Percentiles rank a stretch among this genome's conserved stretches.
Evolutionary conservation across 2,329 filamentous ascomycete species (phyloP).

Genomic region (Bisporella sp.): DNA sequence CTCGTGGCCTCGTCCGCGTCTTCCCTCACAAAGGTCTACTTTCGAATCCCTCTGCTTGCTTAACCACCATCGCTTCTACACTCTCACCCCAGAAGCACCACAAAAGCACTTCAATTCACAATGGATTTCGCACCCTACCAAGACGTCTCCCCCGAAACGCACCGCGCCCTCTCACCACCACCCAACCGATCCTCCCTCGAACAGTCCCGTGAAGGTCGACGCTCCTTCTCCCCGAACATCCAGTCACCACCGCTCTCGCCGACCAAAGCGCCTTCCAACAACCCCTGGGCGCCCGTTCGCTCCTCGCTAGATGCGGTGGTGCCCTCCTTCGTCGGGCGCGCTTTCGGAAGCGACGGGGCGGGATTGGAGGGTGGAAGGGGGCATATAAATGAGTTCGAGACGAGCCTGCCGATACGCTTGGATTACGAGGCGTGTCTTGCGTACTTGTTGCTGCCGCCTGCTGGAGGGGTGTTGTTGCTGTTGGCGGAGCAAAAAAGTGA

Average conservation of each 20-base stretch:
- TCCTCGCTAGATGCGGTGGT: neutral
- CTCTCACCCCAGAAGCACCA: too few relatives aligned
- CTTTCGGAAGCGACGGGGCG: slow-evolving; percentile 4
- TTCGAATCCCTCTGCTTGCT: too few relatives aligned
- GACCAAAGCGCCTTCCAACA: slow-evolving; percentile 29
- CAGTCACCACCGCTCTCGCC: slow-evolving; percentile 44
- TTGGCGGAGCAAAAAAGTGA: slow-evolving; percentile 91
- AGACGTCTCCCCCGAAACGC: slow-evolving; percentile 79
- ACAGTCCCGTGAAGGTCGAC: slow-evolving; percentile 23
- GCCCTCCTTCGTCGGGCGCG: slow-evolving; percentile 7
- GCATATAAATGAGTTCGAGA: slow-evolving; percentile 79
- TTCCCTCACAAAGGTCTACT: too few relatives aligned
- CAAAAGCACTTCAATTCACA: slow-evolving; percentile 14
- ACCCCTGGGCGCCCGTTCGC: slow-evolving; percentile 18
- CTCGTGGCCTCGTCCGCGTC: too few relatives aligned
- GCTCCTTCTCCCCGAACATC: slow-evolving; percentile 44
- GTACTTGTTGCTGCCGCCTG: slow-evolving; percentile 77
- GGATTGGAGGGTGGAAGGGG: slow-evolving; percentile 29
- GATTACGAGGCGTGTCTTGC: slow-evolving; percentile 89
- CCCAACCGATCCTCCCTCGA: slow-evolving; percentile 8
- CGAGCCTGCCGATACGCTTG: slow-evolving; percentile 76
- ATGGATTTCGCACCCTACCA: slow-evolving; percentile 99
- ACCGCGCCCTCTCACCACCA: slow-evolving; percentile 71
- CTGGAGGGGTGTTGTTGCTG: slow-evolving; percentile 77
- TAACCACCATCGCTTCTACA: too few relatives aligned